Evolutionary conservation across 345 rosid species (phyloP), one percentile per base, ranked within the genome.

Genomic region (Lepidium africanum): DNA sequence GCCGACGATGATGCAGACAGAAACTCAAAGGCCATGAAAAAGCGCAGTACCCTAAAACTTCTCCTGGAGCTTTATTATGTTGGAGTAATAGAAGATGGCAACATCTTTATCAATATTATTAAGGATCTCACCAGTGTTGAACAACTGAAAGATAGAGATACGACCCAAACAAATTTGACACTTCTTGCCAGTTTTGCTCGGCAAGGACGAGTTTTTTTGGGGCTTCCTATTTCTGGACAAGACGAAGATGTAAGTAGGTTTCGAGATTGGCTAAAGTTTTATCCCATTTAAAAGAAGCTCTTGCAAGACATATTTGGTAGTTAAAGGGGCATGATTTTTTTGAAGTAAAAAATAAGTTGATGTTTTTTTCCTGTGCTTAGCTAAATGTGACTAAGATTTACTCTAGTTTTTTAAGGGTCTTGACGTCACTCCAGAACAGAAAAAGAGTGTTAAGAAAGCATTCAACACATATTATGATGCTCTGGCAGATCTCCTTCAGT

Each of bases 131-230:
- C 92, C 27, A 83, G 88, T 76, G 35, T 65, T 47, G 99, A 95
- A 71, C 85, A 86, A 70, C 74, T 91, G 75, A 95, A 87, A 80
- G 99, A 95, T 75, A 81, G 93, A 50, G 99, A 91, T 82, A 59
- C 88, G 33, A 89, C 99, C 69, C 99, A 85, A 48, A 83, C 96
- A 59, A 95, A 95, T 79, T 75, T 91, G 76, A 88, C 97, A 46
- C 91, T 95, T 70, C 96, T 95, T 65, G 87, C 90, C 68, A 85
- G 96, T 83, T 95, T 95, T 84, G 96, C 96, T 81, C 83, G 96
- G 47, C 99, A 95, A 89, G 99, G 94, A 55, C 86, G 98, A 83
- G 79, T 86, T 42, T 91, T 95, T 75, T 71, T 91, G 41, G 99
- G 98, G 45, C 90, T 95, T 74, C 85, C 96, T n/a, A 79, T 82